Evolutionary conservation across 345 rosid species (phyloP).

Genomic region (Carallia pectinifolia): DNA sequence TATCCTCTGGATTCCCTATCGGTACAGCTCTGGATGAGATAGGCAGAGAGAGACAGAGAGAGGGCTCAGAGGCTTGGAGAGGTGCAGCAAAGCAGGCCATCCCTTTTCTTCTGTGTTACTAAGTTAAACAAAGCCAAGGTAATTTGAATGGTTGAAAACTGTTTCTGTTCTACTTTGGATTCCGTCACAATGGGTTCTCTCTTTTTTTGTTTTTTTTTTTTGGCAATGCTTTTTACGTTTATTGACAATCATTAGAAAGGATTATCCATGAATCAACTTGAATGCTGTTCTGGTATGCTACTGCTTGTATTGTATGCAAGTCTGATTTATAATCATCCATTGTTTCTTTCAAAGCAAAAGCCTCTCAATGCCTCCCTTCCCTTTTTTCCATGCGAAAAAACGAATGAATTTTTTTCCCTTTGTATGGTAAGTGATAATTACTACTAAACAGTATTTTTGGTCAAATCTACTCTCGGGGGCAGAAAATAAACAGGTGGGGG

Average conservation of each 20-base stretch:
- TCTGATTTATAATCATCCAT: background rate
- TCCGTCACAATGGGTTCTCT: slow-evolving; percentile 3
- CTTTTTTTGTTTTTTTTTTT: slow-evolving; percentile 2
- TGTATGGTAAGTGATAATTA: background rate
- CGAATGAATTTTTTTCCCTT: slow-evolving; percentile 12
- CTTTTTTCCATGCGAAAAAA: slow-evolving; percentile 6
- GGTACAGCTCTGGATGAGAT: slow-evolving; percentile 43
- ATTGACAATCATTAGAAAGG: background rate
- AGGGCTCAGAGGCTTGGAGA: slow-evolving; percentile 13
- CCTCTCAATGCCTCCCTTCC: slow-evolving; percentile 9
- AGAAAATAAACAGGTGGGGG: slow-evolving; percentile 27
- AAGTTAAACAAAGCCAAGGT: slow-evolving; percentile 12
- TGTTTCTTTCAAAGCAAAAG: slow-evolving; percentile 9
- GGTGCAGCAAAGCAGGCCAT: slow-evolving; percentile 15
- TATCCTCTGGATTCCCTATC: slow-evolving; percentile 46
- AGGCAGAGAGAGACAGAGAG: background rate
- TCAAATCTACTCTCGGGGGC: slow-evolving; percentile 34
- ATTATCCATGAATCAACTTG: background rate
- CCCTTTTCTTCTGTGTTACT: slow-evolving; percentile 24
- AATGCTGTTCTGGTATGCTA: background rate
- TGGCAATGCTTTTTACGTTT: background rate
- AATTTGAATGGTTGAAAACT: background rate
- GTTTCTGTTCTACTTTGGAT: background rate
- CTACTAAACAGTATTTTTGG: slow-evolving; percentile 16
- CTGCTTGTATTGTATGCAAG: background rate